Conservation (phyloP, 2,329 filamentous ascomycete species). For the Dactylellina leptospora region DNA sequence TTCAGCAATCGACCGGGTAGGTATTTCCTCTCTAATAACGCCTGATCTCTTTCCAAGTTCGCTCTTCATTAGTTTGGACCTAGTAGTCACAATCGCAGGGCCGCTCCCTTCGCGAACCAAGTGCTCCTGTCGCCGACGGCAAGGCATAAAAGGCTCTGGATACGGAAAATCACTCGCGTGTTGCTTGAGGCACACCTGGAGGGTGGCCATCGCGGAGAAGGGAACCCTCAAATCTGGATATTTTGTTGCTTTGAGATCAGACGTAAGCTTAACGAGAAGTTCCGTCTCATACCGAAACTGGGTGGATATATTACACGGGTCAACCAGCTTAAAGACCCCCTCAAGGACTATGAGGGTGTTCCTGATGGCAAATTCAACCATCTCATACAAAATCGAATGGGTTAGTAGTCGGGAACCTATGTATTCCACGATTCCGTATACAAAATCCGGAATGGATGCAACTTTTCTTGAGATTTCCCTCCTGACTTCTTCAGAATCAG, state of each 20-base stretch:
- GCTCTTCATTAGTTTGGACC: not conserved
- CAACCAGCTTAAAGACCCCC: conserved; percentile 27
- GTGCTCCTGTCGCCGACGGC: conserved; percentile 8
- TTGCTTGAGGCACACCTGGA: not conserved
- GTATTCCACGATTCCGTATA: conserved; percentile 32
- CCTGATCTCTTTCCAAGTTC: not conserved
- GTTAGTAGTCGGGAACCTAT: not conserved
- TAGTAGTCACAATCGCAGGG: not conserved
- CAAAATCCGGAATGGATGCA: conserved; percentile 14
- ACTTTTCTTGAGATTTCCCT: conserved; percentile 25
- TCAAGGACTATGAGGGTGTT: conserved; percentile 22
- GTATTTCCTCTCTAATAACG: not conserved
- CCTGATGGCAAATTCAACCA: conserved; percentile 11
- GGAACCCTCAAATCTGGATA: not conserved
- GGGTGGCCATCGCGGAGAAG: no score
- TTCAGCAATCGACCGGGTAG: not conserved
- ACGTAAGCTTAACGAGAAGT: conserved; percentile 15
- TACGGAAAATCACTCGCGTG: conserved; percentile 13
- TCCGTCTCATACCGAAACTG: conserved; percentile 34
- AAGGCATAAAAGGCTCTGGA: not conserved
- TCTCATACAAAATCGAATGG: not conserved
- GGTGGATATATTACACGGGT: conserved; percentile 11
- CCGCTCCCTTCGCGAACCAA: not conserved
- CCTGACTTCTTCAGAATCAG: conserved; percentile 15
- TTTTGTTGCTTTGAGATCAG: not conserved